Evolutionary conservation across 2,329 filamentous ascomycete genomes (phyloP).

Genomic region (Talaromyces sp.): DNA sequence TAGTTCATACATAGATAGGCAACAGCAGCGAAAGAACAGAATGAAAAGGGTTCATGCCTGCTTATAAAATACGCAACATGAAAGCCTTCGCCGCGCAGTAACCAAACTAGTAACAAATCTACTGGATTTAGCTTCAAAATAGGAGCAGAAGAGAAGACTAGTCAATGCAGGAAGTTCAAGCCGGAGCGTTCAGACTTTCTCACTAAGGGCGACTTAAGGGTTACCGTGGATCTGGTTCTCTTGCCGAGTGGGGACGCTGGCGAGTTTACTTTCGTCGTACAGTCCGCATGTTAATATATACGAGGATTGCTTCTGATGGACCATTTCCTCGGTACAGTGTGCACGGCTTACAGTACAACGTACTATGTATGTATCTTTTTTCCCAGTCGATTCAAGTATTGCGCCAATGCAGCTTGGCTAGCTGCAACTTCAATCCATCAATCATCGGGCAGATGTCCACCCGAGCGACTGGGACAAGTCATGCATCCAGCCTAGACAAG

Average conservation of each 20-base stretch:
- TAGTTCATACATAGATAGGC: background rate
- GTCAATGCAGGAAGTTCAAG: slow-evolving; percentile 3
- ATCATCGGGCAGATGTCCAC: slow-evolving; percentile 4
- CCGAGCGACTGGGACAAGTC: slow-evolving; percentile 15
- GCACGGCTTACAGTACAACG: background rate
- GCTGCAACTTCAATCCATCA: background rate
- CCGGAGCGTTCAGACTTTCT: background rate
- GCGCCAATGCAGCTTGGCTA: background rate
- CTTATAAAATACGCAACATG: background rate
- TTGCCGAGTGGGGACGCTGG: slow-evolving; percentile 2
- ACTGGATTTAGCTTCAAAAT: background rate
- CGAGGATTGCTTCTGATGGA: background rate
- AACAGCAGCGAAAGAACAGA: background rate
- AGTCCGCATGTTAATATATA: background rate
- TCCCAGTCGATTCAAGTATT: background rate
- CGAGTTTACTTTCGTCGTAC: background rate
- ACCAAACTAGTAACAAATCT: background rate
- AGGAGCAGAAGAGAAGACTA: background rate
- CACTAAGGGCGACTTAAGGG: slow-evolving; percentile 3
- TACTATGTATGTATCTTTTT: background rate
- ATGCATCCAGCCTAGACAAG: slow-evolving; percentile 10
- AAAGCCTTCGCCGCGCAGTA: background rate
- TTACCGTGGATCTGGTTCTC: slow-evolving; percentile 20
- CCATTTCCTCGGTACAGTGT: background rate
- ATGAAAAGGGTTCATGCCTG: background rate